Evolutionary conservation across 2,329 filamentous ascomycete species (phyloP), one percentile per base, ranked within the genome.

Genomic region (Paramyrothecium roridum): DNA sequence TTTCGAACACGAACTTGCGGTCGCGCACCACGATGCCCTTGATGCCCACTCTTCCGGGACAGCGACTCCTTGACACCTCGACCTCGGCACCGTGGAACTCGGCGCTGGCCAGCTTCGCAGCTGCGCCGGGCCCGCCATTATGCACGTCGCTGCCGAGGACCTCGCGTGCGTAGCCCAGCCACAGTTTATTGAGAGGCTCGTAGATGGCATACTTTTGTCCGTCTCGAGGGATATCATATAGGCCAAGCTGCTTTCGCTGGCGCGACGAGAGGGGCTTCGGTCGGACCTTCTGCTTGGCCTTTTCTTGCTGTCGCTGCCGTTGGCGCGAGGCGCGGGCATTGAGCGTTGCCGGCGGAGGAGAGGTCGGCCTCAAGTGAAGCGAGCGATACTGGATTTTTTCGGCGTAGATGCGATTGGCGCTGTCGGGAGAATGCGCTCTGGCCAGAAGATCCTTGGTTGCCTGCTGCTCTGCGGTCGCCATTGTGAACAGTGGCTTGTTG

Each of bases 1-100:
- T 75, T 70, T 96, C 90, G 72, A 98, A 90, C 2, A 89, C 87
- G 66, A 89, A 93, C 69, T 89, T 91, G 52, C 89, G 88, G 75
- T 99, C 95, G 69, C 90, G 86, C 45, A 97, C 85, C 57, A 98
- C 89, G 63, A 98, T 93, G 17, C 95, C 95, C 64, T 80, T 84
- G 53, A 93, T 73, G 0, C 95, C 93, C 1, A 99, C 93, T 17
- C 93, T 80, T 53, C 89, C 86, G 17, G 88, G 83, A 69, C 93
- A 97, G 30, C 83, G 76, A 70, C 92, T 95, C 63, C 93, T 77
- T 54, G 93, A 89, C 21, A 98, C 91, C 73, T 92, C 86, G 20
- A 97, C 71, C 62, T 86, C 77, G 17, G 93, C 93, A 2, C 95
- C 95, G 70, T 98, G 93, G 65, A 92, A 93, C 73, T 99, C 95